Evolutionary conservation across 75 land plant species (phyloP), one percentile per base, ranked within the genome.

Genomic region (Larix kaempferi): DNA sequence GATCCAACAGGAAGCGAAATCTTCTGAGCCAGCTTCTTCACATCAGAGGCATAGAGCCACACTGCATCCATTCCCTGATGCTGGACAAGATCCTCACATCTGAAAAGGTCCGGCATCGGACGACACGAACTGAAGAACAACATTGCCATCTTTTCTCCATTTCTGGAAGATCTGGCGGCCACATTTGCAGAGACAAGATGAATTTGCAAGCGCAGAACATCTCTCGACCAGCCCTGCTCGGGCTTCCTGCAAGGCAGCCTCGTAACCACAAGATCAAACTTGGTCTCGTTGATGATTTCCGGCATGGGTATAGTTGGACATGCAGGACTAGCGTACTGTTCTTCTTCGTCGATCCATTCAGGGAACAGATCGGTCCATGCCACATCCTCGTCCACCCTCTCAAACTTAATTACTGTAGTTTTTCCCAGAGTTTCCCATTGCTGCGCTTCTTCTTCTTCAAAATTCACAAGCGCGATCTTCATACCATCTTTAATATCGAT

Each of bases 271-370:
- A 90, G 21, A 80, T 96, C 94, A 55, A 92, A 60, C 44, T 66
- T 59, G 11, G 74, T 71, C 25, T 71, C 77, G 3, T 63, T 77
- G 1, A 49, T 75, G 7, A 82, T 79, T 3, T 57, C 49, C 21
- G 99, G 99, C 84, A 88, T 81, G 21, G 97, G 99, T 12, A 96
- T 61, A 56, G 84, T 81, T 57, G 99, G 99, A 57, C 99, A 96
- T 16, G 78, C 12, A 19, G 92, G 78, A 15, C 78, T 85, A 33
- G 76, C 82, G 58, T 17, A 76, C 25, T 87, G 81, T 73, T 96
- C 90, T 82, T 94, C 99, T 59, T 96, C 99, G 78, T 96, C 99
- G 35, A 96, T 90, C 97, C 96, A 92, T 57, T 96, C 99, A 0
- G 99, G 99, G 78, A 85, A 96, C 63, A 96, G 44, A 61, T 91